Evolutionary conservation across 148 eudicot genomes (phyloP), one percentile per base, ranked within the genome.

Genomic region (Salicornia ramosissima): DNA sequence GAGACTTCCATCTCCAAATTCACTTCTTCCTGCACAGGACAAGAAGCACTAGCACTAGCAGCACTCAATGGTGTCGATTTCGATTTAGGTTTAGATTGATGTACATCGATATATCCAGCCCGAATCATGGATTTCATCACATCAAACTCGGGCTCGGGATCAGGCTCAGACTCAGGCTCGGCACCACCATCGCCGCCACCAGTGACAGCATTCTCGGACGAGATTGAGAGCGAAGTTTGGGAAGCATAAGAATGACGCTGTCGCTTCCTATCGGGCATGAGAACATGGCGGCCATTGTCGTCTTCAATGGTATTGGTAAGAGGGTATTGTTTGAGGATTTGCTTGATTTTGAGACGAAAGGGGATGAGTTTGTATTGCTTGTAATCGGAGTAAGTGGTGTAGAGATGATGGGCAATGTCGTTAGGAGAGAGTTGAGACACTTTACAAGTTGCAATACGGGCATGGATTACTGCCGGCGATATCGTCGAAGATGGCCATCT

Each of bases 61-160:
- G 9, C 4, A 3, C 9, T 9, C 42, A 36, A 36, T 36, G 42
- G 42, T 36, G 42, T 36, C 57, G 10, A 26, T 3, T 43, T 40
- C 8, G 65, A 39, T 31, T 64, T 15, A 55, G 33, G 39, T 65
- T n/a, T n/a, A n/a, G n/a, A n/a, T n/a, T n/a, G n/a, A n/a, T n/a
- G n/a, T n/a, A n/a, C n/a, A n/a, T n/a, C n/a, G n/a, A 24, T 34
- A 43, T 70, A 19, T 64, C 28, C 31, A 15, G 15, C 71, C 33
- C 87, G 71, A 29, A 89, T 63, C 87, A 83, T 76, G 1, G 85
- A 80, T 56, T 80, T 86, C 78, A 80, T 80, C 61, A 87, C 66
- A 67, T 86, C 91, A 16, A 78, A n/a, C n/a, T n/a, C n/a, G n/a
- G n/a, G n/a, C n/a, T n/a, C n/a, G n/a, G n/a, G n/a, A n/a, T n/a